Evolutionary conservation across 179 eudicot genomes (phyloP).

Genomic region (Gypsophila paniculata): DNA sequence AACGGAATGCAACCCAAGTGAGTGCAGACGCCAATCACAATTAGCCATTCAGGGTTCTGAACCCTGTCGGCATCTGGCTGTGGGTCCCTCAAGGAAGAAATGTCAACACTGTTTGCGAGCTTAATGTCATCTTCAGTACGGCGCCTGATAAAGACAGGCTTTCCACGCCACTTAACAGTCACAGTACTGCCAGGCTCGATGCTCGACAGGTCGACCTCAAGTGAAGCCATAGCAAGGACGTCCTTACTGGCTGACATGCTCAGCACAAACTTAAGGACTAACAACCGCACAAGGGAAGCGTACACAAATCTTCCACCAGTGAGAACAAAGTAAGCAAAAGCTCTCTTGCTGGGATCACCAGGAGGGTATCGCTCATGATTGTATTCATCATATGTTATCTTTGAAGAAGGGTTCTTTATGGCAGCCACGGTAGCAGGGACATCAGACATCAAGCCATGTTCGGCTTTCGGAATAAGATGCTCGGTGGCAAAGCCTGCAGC

Average conservation of each 20-base stretch:
- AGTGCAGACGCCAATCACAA: conserved; percentile 65
- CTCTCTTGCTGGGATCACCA: conserved; percentile 72
- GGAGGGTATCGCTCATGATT: conserved; percentile 53
- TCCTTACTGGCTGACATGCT: conserved; percentile 74
- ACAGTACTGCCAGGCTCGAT: conserved; percentile 63
- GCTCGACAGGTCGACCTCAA: conserved; percentile 66
- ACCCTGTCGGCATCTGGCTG: conserved; percentile 65
- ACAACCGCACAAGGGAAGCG: conserved; percentile 57
- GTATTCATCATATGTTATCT: conserved; percentile 38
- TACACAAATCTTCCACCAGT: conserved; percentile 74
- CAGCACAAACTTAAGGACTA: conserved; percentile 61
- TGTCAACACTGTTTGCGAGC: conserved; percentile 56
- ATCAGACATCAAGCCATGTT: conserved; percentile 27
- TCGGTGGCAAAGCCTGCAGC: conserved; percentile 39
- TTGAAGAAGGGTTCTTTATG: conserved; percentile 41
- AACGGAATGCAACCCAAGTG: conserved; percentile 69
- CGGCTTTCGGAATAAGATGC: conserved; percentile 33
- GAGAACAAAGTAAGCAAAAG: conserved; percentile 68
- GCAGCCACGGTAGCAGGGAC: conserved; percentile 63
- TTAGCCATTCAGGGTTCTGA: conserved; percentile 69
- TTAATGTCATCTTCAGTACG: conserved; percentile 58
- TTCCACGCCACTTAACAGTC: conserved; percentile 80
- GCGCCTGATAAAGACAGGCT: conserved; percentile 74
- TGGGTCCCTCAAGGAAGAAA: conserved; percentile 61
- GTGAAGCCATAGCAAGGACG: conserved; percentile 67